Conservation (phyloP, 2,329 filamentous ascomycete genomes). For the Fusarium staphyleae region DNA sequence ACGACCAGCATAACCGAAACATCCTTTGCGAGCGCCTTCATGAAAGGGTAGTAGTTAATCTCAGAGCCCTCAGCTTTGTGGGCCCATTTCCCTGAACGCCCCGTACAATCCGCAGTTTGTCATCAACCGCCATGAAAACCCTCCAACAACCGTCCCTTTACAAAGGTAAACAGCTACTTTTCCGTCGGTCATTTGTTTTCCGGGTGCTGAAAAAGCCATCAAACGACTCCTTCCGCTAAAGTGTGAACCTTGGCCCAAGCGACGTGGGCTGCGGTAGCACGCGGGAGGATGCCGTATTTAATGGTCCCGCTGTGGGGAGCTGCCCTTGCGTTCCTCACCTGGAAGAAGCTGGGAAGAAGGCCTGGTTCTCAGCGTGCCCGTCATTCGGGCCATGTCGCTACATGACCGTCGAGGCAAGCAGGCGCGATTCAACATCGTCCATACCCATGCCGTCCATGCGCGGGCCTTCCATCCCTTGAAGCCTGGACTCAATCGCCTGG, state of each 20-base stretch:
- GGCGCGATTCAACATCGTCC: constrained; percentile 55
- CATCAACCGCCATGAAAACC: constrained; percentile 38
- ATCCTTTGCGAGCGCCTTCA: constrained; percentile 40
- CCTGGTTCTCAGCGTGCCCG: constrained; percentile 5
- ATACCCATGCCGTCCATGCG: constrained; percentile 54
- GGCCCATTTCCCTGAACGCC: constrained; percentile 42
- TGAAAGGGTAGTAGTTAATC: constrained; percentile 36
- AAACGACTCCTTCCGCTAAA: constrained; percentile 7
- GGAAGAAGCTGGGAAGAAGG: constrained; percentile 7
- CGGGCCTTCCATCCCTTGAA: constrained; percentile 53
- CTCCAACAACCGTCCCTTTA: constrained; percentile 18
- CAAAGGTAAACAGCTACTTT: constrained; percentile 28
- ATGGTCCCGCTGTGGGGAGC: constrained; percentile 5
- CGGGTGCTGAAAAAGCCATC: constrained; percentile 19
- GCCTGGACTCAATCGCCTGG: constrained; percentile 52
- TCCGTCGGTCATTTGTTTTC: constrained; percentile 16
- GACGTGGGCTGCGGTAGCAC: background rate
- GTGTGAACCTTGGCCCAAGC: constrained; percentile 7
- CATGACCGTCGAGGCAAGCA: constrained; percentile 54
- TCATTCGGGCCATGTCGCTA: constrained; percentile 42
- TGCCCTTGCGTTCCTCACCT: constrained; percentile 7
- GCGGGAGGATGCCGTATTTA: constrained; percentile 13
- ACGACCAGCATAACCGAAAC: constrained; percentile 18
- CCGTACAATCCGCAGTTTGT: constrained; percentile 40
- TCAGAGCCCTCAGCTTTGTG: constrained; percentile 40